These are phyloP conservation scores for Cercospora sesami DNA, from an alignment of 2,329 filamentous ascomycete species.

Conservation along the genomic window DNA sequence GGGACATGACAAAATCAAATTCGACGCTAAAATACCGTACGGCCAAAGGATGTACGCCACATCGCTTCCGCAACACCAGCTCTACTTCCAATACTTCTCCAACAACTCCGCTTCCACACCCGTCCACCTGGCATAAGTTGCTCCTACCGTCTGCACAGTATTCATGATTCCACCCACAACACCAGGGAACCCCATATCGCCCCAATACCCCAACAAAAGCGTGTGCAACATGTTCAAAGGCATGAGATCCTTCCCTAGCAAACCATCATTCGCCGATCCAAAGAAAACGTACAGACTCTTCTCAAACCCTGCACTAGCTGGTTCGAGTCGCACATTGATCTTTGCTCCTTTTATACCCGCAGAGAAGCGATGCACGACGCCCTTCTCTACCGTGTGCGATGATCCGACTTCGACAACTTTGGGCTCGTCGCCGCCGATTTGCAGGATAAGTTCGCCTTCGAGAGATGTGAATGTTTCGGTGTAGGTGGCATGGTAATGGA, in stretches of 20 bases:
- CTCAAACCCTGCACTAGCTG: not conserved
- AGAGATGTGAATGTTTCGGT: not conserved
- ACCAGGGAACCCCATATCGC: not conserved
- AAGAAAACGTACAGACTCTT: not conserved
- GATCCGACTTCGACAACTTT: not conserved
- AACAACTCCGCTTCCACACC: not conserved
- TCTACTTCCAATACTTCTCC: not conserved
- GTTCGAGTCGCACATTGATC: not conserved
- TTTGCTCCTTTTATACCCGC: not conserved
- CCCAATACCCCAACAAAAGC: not conserved
- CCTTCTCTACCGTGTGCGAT: not conserved
- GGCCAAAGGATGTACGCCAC: not conserved
- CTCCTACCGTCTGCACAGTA: not conserved
- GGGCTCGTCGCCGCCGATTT: not conserved
- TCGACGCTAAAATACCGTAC: conserved; percentile 4
- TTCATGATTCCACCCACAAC: not conserved
- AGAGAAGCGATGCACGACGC: not conserved
- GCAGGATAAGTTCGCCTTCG: not conserved
- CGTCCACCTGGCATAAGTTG: not conserved
- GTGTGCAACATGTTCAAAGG: not conserved
- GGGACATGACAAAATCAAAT: not conserved
- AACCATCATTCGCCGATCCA: not conserved
- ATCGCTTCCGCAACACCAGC: not conserved
- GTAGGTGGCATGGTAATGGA: not conserved
- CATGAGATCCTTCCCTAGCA: not conserved